Base-by-base conservation (phyloP, 345 rosid species). In the Boechera stricta region DNA sequence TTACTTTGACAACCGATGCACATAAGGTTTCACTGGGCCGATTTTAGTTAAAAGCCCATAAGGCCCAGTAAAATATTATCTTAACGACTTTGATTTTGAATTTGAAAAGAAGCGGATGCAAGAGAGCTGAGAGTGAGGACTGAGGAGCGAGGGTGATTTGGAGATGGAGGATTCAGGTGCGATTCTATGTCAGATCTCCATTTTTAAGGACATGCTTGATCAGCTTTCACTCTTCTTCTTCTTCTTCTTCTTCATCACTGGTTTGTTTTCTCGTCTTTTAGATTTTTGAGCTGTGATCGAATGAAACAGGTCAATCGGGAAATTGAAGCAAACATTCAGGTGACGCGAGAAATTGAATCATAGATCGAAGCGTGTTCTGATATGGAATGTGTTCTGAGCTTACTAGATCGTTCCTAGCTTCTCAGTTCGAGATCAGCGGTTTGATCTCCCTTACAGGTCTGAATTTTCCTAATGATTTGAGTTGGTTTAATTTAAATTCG, bases 291-390 rank as follows among this genome's bases (percentile, higher is more conserved):
- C 26, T 6, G 13, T 39, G 44, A 53, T 41, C 6, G 39, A 11
- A 24, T 48, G 61, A 29, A 41, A 44, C 13, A 93, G 98, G 94
- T 93, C 69, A 87, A 93, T 74, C 84, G 77, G 74, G 97, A 90
- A 78, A 91, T 90, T 54, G 98, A 93, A 56, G 79, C 84, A 33
- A 89, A 83, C 76, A 87, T 90, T 70, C 85, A 82, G 61, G 51
- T 82, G 38, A 88, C 97, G 60, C 71, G 93, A 67, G 87, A 88
- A 77, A 86, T 89, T 32, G 95, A 88, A 73, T 90, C 98, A 51
- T 91, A 89, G 86, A 87, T 90, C 75, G 87, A 71, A 44, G 69
- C 63, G 51, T 87, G 88, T 47, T 57, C 81, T 0, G 96, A 88
- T 73, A 56, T 81, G 15, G 95, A 90, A 71, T 60, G 55, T 21